phyloP scores from a whole-genome alignment of 768 basidiomycete species.

The Chalciporus piperatus region DNA sequence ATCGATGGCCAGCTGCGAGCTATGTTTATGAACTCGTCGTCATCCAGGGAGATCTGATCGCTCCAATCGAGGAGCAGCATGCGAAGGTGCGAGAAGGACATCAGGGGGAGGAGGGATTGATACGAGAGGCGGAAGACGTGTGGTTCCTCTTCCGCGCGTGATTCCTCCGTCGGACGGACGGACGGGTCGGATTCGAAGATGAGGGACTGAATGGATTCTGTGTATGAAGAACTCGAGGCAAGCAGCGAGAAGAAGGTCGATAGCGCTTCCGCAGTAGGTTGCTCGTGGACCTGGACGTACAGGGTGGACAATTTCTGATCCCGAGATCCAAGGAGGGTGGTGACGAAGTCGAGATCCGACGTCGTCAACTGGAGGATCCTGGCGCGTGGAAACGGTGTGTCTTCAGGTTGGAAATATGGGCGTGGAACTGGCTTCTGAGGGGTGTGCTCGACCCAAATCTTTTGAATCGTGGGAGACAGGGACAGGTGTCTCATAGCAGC shows the following conservation, averaged over 20 bases:
- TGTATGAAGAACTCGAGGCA: neutral
- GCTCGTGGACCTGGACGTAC: neutral
- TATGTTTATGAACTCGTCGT: slow-evolving; percentile 3
- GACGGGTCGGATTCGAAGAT: too few species aligned
- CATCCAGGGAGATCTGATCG: slow-evolving; percentile 13
- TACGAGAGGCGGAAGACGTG: slow-evolving; percentile 7
- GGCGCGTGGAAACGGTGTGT: neutral
- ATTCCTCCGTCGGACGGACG: neutral
- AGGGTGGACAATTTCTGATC: slow-evolving; percentile 3
- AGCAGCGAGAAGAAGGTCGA: neutral
- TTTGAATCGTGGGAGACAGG: slow-evolving; percentile 7
- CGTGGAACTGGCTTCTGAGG: neutral
- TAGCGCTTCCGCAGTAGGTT: neutral
- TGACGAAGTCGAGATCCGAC: slow-evolving; percentile 5
- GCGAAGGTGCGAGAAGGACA: neutral
- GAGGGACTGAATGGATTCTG: neutral
- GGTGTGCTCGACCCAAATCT: neutral
- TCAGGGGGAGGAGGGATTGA: slow-evolving; percentile 3
- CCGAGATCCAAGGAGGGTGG: slow-evolving; percentile 6
- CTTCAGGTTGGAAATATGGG: neutral
- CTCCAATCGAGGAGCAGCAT: slow-evolving; percentile 7
- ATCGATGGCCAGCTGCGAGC: slow-evolving; percentile 10
- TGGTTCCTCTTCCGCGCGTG: neutral
- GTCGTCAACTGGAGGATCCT: slow-evolving; percentile 1
- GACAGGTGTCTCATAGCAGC: slow-evolving; percentile 4